Evolutionary conservation across 805 yeast genomes (phyloP).

Genomic region (Candida golubevii): DNA sequence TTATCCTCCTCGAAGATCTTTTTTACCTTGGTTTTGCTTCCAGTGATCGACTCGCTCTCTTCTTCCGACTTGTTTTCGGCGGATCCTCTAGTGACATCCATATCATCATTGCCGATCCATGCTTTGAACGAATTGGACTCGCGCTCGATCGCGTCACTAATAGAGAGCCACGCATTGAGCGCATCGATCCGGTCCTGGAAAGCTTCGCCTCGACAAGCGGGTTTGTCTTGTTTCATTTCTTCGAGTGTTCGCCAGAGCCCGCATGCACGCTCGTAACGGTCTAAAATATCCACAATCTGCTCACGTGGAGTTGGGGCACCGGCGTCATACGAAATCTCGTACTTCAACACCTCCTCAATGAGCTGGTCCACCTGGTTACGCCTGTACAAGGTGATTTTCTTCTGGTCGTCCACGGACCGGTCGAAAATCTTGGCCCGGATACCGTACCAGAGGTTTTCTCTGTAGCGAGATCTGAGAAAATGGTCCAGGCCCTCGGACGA

Average conservation of each 20-base stretch:
- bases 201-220: constrained; percentile 57
- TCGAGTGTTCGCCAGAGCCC: constrained; percentile 74
- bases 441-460: constrained; percentile 83
- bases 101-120: constrained; percentile 84
- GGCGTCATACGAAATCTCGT: constrained; percentile 48
- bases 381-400: constrained; percentile 59
- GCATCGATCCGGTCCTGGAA: constrained; percentile 70
- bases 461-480: constrained; percentile 50
- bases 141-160: constrained; percentile 61
- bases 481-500: constrained; percentile 40
- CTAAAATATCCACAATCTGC: constrained; percentile 55
- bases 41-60: constrained; percentile 11
- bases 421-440: constrained; percentile 78
- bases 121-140: constrained; percentile 56
- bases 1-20: constrained; percentile 53
- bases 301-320: constrained; percentile 27
- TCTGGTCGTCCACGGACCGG: constrained; percentile 75
- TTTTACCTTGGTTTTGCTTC: constrained; percentile 12
- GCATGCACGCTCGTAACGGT: constrained; percentile 61
- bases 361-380: constrained; percentile 70
- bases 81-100: constrained; percentile 51
- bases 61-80: constrained; percentile 6
- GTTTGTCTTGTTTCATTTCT: constrained; percentile 77
- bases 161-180: constrained; percentile 76
- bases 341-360: constrained; percentile 62